Evolutionary conservation across 225 moss, liverwort and hornwort genomes (phyloP).

Genomic region (Thuidium tamariscinum): DNA sequence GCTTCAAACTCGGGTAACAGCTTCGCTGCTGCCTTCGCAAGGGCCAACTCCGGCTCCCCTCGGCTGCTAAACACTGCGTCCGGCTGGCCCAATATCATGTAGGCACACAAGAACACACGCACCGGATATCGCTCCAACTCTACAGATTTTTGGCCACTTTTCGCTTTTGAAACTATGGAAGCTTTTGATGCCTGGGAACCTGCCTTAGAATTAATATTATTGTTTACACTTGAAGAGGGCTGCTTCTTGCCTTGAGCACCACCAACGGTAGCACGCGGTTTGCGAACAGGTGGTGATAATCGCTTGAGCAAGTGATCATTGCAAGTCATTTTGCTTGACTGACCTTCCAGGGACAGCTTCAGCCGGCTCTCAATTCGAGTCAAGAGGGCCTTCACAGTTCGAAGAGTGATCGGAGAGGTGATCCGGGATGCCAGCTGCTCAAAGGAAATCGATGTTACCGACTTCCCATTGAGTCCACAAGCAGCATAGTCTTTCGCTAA

Average conservation of each 20-base stretch:
- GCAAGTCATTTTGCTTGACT: constrained; percentile 39
- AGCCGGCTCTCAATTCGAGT: constrained; percentile 82
- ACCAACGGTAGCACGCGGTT: constrained; percentile 16
- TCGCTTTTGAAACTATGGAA: neutral
- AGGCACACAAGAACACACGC: constrained; percentile 55
- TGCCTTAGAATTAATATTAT: neutral
- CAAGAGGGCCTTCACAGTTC: constrained; percentile 71
- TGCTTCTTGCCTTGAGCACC: constrained; percentile 12
- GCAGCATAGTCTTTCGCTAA: constrained; percentile 67
- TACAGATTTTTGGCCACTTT: constrained; percentile 2
- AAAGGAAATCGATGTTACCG: constrained; percentile 65
- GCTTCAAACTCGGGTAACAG: constrained; percentile 45
- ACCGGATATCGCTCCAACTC: constrained; percentile 44
- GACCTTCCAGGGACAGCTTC: constrained; percentile 61
- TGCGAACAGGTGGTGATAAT: constrained; percentile 51
- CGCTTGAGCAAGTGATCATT: constrained; percentile 70
- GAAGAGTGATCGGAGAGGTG: constrained; percentile 75
- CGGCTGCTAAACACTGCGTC: constrained; percentile 52
- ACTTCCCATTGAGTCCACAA: constrained; percentile 65
- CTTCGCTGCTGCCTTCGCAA: constrained; percentile 44
- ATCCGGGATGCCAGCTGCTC: constrained; percentile 91
- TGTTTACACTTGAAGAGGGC: neutral
- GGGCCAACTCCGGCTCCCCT: constrained; percentile 38
- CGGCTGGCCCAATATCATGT: constrained; percentile 57
- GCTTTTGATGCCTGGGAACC: neutral